Percentiles rank a stretch among this genome's conserved stretches.
Evolutionary conservation across 2,329 filamentous ascomycete species (phyloP).

Genomic region (Epichloe glyceriae): DNA sequence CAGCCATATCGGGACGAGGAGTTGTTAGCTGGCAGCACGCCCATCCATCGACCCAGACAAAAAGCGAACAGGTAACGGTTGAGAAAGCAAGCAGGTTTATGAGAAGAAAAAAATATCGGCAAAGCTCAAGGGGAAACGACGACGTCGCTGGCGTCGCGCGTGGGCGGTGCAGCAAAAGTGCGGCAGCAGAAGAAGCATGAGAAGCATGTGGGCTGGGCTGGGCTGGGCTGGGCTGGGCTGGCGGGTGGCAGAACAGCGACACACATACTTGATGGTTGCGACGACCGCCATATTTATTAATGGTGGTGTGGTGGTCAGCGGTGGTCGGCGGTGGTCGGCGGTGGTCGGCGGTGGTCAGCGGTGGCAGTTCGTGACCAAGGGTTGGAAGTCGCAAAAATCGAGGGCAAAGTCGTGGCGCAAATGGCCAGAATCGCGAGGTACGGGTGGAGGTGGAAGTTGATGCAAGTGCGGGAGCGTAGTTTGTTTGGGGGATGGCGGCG

Average conservation of each 20-base stretch:
- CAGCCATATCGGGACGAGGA: background rate
- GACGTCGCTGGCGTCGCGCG: background rate
- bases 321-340: background rate
- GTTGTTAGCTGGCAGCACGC: background rate
- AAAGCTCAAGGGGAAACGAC: background rate
- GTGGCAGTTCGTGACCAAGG: background rate
- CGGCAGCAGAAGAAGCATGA: slow-evolving; percentile 4
- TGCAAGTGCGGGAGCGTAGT: background rate
- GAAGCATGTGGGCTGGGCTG: background rate
- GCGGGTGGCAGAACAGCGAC: slow-evolving; percentile 6
- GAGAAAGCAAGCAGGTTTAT: background rate
- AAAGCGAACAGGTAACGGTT: background rate
- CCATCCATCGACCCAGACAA: background rate
- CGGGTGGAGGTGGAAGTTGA: background rate
- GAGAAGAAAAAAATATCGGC: background rate
- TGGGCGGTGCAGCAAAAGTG: slow-evolving; percentile 7
- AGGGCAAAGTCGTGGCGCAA: slow-evolving; percentile 2
- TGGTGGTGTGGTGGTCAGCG: slow-evolving; percentile 8
- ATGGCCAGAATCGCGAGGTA: slow-evolving; percentile 1
- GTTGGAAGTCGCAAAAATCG: background rate
- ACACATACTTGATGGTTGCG: slow-evolving; percentile 50
- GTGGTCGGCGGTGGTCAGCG: background rate
- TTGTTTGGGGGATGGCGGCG: background rate
- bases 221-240: background rate
- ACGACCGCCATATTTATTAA: slow-evolving; percentile 44